A percentile compares a stretch with the other conserved stretches of the same genome.
Conservation (phyloP, 2,329 filamentous ascomycete genomes). For the Fusarium brevicatenulatum region DNA sequence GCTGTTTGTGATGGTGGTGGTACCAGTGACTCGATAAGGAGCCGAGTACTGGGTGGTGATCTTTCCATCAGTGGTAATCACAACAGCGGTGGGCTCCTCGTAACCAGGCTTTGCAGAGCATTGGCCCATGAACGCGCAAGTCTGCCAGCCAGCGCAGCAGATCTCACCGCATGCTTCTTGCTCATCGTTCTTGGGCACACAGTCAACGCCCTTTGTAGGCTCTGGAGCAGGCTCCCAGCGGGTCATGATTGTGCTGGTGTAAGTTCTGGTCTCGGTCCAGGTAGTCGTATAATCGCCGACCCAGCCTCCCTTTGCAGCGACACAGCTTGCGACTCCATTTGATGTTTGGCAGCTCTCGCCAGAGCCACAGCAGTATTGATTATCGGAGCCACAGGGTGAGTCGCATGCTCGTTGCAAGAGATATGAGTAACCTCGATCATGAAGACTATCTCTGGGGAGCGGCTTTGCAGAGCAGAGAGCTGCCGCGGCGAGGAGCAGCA, state of each 20-base stretch:
- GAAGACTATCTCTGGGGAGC: constrained; percentile 60
- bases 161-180: constrained; percentile 73
- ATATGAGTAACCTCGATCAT: constrained; percentile 61
- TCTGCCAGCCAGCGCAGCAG: constrained; percentile 77
- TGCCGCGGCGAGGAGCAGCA: constrained; percentile 53
- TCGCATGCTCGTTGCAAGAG: constrained; percentile 62
- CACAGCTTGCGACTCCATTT: constrained; percentile 61
- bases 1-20: constrained; percentile 64
- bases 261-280: constrained; percentile 69
- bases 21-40: constrained; percentile 63
- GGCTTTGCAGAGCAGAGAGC: constrained; percentile 56
- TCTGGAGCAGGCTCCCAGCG: constrained; percentile 57
- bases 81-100: constrained; percentile 54
- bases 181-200: constrained; percentile 61
- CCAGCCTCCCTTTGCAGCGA: constrained; percentile 49
- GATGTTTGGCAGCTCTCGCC: constrained; percentile 63
- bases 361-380: constrained; percentile 64
- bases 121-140: constrained; percentile 68
- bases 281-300: constrained; percentile 62
- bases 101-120: constrained; percentile 66
- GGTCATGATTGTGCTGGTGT: constrained; percentile 68
- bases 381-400: constrained; percentile 64
- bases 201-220: constrained; percentile 57
- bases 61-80: constrained; percentile 57
- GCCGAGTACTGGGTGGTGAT: constrained; percentile 66